Evolutionary conservation across 73 alveolate species (phyloP), one percentile per base, ranked within the genome.

Genomic region (Paraurostyla sp.): DNA sequence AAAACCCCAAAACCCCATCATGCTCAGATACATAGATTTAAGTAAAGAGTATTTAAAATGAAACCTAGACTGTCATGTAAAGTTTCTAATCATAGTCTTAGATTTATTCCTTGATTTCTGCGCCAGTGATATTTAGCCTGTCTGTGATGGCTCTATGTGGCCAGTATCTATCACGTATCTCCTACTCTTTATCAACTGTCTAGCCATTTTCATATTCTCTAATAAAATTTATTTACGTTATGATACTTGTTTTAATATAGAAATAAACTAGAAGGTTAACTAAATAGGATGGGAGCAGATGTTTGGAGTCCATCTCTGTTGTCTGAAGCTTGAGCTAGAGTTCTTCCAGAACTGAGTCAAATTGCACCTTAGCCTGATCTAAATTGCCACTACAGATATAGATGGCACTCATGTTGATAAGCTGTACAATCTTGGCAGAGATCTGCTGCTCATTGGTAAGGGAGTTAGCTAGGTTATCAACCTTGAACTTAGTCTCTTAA

Each of bases 221-320:
- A 51, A 29, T 23, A 9, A 11, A 29, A 16, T n/a, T 78, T n/a
- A n/a, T n/a, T n/a, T n/a, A n/a, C n/a, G n/a, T n/a, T n/a, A n/a
- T n/a, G n/a, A n/a, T 78, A 78, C 89, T 78, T 11, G 89, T 51
- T 51, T 78, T 78, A 40, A 78, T 54, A 54, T 78, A 78, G 78
- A 51, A 78, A 45, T 78, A 78, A 50, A 78, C 29, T 3, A 78
- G 89, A 9, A 52, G 45, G 63, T 78, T 51, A 22, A 78, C 62
- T n/a, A 78, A 40, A 22, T 51, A 51, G 15, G 89, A 46, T 4
- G 89, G 89, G 20, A 78, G 30, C 20, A 52, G 76, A 22, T 54
- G 18, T 35, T 78, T 78, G 4, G 80, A 7, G 1, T 78, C 89
- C n/a, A 52, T 23, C 7, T 78, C 89, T 2, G 89, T 78, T 3